These are phyloP conservation scores for Emmonsia crescens DNA, from an alignment of 2,329 filamentous ascomycete genomes.

Conservation along the genomic window DNA sequence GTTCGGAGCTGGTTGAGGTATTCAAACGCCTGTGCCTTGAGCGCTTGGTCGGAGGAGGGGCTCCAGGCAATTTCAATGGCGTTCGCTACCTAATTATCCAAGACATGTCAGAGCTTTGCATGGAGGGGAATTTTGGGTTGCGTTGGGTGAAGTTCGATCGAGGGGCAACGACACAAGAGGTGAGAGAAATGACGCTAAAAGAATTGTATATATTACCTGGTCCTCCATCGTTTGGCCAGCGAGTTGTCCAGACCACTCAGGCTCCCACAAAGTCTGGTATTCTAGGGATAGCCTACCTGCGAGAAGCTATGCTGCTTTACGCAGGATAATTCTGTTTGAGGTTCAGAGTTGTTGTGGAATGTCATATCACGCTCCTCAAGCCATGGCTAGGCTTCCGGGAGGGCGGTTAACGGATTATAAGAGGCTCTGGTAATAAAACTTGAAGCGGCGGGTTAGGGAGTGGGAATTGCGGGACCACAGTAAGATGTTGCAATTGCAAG, in stretches of 20 bases:
- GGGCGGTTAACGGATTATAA: background rate
- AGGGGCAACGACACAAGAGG: constrained; percentile 4
- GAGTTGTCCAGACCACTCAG: constrained; percentile 12
- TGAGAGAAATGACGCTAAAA: constrained; percentile 1
- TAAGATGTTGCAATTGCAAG: constrained; percentile 1
- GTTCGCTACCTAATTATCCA: constrained; percentile 61
- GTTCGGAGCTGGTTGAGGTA: constrained; percentile 60
- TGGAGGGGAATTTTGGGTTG: background rate
- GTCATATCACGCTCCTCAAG: constrained; percentile 15
- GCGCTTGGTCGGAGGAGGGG: constrained; percentile 59
- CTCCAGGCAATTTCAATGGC: constrained; percentile 92
- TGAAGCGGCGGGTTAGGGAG: background rate
- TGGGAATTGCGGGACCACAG: constrained; percentile 5
- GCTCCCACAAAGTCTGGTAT: constrained; percentile 4
- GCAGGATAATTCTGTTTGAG: constrained; percentile 10
- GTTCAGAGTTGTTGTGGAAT: constrained; percentile 16
- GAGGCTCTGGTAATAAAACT: background rate
- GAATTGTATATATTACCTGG: constrained; percentile 26
- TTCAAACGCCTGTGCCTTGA: constrained; percentile 64
- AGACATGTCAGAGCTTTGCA: background rate
- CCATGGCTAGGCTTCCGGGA: background rate
- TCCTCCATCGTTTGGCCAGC: constrained; percentile 36
- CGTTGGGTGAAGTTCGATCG: constrained; percentile 1
- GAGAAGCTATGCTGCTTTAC: constrained; percentile 14
- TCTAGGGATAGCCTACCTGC: constrained; percentile 8